Evolutionary conservation across 331 rosid species (phyloP), one percentile per base, ranked within the genome.

Genomic region (Rhamnella rubrinervis): DNA sequence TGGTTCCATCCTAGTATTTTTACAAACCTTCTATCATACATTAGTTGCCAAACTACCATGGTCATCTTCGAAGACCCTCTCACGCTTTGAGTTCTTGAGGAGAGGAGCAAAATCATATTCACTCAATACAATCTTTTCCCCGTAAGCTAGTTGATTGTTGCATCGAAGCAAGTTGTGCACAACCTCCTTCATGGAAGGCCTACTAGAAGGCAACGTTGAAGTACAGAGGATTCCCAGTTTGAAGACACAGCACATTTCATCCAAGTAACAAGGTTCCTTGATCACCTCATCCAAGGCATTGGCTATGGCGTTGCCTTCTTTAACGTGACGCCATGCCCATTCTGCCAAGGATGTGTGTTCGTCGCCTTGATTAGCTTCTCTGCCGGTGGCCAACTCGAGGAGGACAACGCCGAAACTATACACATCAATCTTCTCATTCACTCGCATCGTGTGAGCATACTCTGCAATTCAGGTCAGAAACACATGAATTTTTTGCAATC

Each of bases 181-280:
- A 17, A 85, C 96, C 55, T 78, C 87, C 61, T 93, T 73, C 97
- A 91, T 93, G 75, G 89, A 70, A 51, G 98, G 98, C 81, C 95
- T 67, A 25, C 2, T 38, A 25, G 75, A 31, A 17, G 98, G 95
- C 70, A 59, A 59, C 55, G 58, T 31, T 49, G 63, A 56, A 0
- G 95, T 88, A 63, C 98, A 93, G 64, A 63, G 47, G 60, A 88
- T 50, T 8, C 97, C 98, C 0, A 91, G 86, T 68, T 65, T 62
- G 77, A 91, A 91, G 31, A 88, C 85, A 55, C 75, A 20, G 50
- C 88, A 65, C 84, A 93, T 93, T 53, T 88, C 84, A 26, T 86
- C 84, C 67, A 73, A n/a, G 76, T 73, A 78, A 20, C 40, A 37
- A 1, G 82, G 49, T 39, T 91, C 89, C 81, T 61, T 86, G 35